A percentile compares a stretch with the other conserved stretches of the same genome.
These are phyloP conservation scores for Sphaerulina musiva DNA, from an alignment of 2,329 filamentous ascomycete species.

Conservation along the genomic window DNA sequence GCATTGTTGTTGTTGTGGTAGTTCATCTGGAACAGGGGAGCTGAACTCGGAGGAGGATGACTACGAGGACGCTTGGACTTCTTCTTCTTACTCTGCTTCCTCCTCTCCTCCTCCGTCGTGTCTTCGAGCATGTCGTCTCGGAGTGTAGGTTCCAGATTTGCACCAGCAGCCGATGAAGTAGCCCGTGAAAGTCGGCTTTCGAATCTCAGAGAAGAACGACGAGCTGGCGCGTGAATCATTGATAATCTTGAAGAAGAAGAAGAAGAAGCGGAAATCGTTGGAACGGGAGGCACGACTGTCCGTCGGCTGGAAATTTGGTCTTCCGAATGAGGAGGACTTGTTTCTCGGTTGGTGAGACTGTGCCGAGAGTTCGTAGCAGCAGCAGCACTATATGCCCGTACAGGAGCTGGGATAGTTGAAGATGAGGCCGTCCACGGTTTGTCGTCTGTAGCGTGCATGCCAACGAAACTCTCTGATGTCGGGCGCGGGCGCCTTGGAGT, in stretches of 20 bases:
- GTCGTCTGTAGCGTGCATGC: conserved; percentile 8
- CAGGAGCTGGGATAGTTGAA: conserved; percentile 10
- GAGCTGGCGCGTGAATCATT: conserved; percentile 3
- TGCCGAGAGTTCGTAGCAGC: neutral
- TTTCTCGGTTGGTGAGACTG: neutral
- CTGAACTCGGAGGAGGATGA: conserved; percentile 14
- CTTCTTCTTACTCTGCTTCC: neutral
- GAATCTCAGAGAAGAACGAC: conserved; percentile 24
- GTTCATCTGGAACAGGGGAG: conserved; percentile 3
- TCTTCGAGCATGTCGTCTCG: neutral
- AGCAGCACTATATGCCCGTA: conserved; percentile 1
- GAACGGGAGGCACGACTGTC: neutral
- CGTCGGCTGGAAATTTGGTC: neutral
- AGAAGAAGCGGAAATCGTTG: neutral
- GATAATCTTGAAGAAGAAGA: neutral
- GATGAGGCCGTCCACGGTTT: conserved; percentile 12
- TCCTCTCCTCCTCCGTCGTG: neutral
- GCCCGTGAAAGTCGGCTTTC: conserved; percentile 12
- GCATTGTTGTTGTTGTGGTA: neutral
- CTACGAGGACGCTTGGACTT: conserved; percentile 12
- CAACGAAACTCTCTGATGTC: conserved; percentile 12
- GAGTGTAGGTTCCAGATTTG: conserved; percentile 11
- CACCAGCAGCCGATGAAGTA: neutral
- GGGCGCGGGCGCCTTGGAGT: conserved; percentile 6
- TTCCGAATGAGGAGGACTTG: neutral